These are phyloP conservation scores for Fusarium nelsonii DNA, from an alignment of 2,329 filamentous ascomycete species.

Conservation along the genomic window DNA sequence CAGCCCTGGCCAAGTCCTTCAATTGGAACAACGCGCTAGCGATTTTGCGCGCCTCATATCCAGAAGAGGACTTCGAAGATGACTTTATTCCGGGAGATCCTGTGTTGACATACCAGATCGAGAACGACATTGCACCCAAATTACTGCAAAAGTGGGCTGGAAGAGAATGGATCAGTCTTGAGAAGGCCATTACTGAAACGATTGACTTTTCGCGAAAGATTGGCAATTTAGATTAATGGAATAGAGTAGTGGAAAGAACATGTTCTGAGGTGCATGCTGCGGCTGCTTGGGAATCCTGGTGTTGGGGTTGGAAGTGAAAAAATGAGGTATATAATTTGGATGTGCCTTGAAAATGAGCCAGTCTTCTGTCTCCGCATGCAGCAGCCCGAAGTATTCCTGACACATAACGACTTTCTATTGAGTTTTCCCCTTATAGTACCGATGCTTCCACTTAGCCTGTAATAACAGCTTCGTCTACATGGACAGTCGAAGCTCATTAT, in stretches of 20 bases:
- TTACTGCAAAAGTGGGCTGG: conserved; percentile 41
- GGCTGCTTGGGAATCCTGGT: background rate
- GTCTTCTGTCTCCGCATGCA: no score
- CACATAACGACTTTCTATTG: no score
- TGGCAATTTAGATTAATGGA: conserved; percentile 5
- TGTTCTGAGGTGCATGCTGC: no score
- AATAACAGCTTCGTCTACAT: no score
- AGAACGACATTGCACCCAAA: conserved; percentile 26
- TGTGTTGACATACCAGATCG: conserved; percentile 24
- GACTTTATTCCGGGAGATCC: conserved; percentile 33
- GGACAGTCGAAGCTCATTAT: no score
- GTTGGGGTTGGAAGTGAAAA: no score
- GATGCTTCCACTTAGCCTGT: no score
- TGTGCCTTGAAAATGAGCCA: no score
- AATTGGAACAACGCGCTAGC: conserved; percentile 40
- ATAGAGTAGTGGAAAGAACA: accelerated
- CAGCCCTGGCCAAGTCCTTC: conserved; percentile 12
- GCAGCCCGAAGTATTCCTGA: no score
- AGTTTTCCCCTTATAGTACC: no score
- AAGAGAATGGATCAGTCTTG: conserved; percentile 28
- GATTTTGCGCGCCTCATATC: conserved; percentile 28
- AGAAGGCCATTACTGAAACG: conserved; percentile 20
- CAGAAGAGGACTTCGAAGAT: conserved; percentile 14
- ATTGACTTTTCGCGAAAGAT: conserved; percentile 22
- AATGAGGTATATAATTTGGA: no score